These are phyloP conservation scores for Colletotrichum horii DNA, from an alignment of 2,329 filamentous ascomycete species.

Conservation along the genomic window DNA sequence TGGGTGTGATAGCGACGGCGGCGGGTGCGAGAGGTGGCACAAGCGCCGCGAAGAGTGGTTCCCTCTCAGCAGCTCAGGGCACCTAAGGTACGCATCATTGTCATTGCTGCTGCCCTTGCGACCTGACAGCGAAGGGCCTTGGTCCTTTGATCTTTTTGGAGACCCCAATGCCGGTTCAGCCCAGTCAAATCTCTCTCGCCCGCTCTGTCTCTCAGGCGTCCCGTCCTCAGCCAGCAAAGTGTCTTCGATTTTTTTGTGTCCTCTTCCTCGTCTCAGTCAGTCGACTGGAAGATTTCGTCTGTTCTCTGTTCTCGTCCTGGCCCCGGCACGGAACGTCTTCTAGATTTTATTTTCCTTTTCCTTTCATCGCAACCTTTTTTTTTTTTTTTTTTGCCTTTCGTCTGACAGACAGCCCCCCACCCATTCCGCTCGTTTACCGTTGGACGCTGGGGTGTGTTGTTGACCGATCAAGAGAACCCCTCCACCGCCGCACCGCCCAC, in stretches of 20 bases:
- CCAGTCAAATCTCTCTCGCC: not conserved
- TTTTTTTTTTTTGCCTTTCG: not conserved
- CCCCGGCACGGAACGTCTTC: not conserved
- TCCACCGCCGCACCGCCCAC: slow-evolving; percentile 1
- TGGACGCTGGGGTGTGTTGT: not conserved
- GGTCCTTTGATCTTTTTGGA: not conserved
- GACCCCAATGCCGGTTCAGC: not conserved
- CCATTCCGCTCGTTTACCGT: slow-evolving; percentile 10
- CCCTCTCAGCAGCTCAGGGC: not conserved
- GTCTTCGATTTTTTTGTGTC: not conserved
- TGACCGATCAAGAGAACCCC: slow-evolving; percentile 2
- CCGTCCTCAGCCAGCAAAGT: not conserved
- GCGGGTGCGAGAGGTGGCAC: not conserved
- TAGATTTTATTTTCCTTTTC: not conserved
- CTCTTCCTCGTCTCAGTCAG: not conserved
- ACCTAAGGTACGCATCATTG: not conserved
- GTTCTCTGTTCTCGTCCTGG: not conserved
- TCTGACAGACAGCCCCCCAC: not conserved
- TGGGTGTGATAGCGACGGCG: not conserved
- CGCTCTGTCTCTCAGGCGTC: not conserved
- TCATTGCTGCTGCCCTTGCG: not conserved
- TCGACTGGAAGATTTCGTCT: not conserved
- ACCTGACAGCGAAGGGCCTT: slow-evolving; percentile 7
- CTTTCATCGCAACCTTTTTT: not conserved
- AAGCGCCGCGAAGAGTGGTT: not conserved